Evolutionary conservation across 139 green algal species (phyloP).

Genomic region (Deuterostichococcus epilithicus): DNA sequence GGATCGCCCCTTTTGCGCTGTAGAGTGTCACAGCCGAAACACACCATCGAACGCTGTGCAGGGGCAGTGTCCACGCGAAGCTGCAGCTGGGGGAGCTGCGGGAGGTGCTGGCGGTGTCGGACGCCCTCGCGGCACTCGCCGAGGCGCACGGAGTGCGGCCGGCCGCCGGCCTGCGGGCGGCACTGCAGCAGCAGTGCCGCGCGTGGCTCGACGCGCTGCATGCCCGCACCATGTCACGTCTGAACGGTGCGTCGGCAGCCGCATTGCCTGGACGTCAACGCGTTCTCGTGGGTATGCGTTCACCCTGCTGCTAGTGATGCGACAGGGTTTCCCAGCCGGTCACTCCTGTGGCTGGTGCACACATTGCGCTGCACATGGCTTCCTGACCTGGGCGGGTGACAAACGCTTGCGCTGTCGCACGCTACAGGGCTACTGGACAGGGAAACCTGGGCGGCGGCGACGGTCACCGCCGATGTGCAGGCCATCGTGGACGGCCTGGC

Average conservation of each 20-base stretch:
- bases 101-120: constrained; percentile 52
- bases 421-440: constrained; percentile 42
- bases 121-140: constrained; percentile 39
- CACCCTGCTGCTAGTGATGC: no score
- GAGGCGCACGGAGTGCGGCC: constrained; percentile 34
- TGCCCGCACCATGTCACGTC: constrained; percentile 27
- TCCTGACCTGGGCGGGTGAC: no score
- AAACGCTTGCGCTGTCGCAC: background rate
- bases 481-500: constrained; percentile 38
- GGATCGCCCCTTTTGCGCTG: no score
- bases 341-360: no score
- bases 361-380: no score
- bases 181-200: constrained; percentile 67
- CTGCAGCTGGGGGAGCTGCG: constrained; percentile 64
- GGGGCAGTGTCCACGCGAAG: constrained; percentile 13
- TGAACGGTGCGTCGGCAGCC: constrained; percentile 22
- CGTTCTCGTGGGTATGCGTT: no score
- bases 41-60: background rate
- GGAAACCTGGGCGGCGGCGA: constrained; percentile 61
- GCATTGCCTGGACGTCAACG: no score
- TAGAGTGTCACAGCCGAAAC: no score
- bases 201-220: constrained; percentile 62
- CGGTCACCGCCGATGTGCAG: constrained; percentile 55
- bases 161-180: constrained; percentile 24
- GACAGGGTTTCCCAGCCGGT: no score